A percentile compares a stretch with the other conserved stretches of the same genome.
Evolutionary conservation across 768 basidiomycete genomes (phyloP).

Genomic region (Vararia minispora): DNA sequence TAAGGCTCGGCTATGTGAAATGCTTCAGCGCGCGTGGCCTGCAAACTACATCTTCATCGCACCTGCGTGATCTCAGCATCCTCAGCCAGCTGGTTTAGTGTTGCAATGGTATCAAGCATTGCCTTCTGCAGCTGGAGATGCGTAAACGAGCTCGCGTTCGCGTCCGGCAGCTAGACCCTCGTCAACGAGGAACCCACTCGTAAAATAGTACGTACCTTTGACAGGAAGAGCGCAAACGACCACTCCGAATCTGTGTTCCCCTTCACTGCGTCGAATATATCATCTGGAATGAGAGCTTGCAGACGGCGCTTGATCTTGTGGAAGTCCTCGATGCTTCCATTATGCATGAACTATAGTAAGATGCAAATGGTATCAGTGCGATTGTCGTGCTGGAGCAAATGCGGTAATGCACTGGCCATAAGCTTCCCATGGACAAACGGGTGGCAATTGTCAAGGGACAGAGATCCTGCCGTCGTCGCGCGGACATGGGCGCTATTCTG

Average conservation of each 20-base stretch:
- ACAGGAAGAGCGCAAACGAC: constrained; percentile 88
- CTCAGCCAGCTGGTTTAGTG: constrained; percentile 66
- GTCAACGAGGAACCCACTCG: not conserved
- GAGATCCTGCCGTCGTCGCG: constrained; percentile 83
- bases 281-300: constrained; percentile 68
- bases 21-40: constrained; percentile 1
- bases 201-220: constrained; percentile 40
- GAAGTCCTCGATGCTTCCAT: constrained; percentile 88
- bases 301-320: constrained; percentile 67
- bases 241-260: constrained; percentile 99
- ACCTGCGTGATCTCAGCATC: constrained; percentile 69
- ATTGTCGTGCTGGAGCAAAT: too few species aligned
- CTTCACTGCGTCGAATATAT: constrained; percentile 75
- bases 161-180: constrained; percentile 59
- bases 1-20: constrained; percentile 61
- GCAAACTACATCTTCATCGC: constrained; percentile 5
- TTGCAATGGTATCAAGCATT: constrained; percentile 80
- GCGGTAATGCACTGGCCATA: constrained; percentile 51
- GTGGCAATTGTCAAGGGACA: constrained; percentile 92
- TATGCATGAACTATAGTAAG: constrained; percentile 81
- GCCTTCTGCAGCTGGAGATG: constrained; percentile 64
- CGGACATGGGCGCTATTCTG: constrained; percentile 74
- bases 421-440: constrained; percentile 88
- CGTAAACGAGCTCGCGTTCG: constrained; percentile 65
- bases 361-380: not conserved